These are phyloP conservation scores for Boeremia lycopersici DNA, from an alignment of 2,329 filamentous ascomycete genomes.

Conservation along the genomic window DNA sequence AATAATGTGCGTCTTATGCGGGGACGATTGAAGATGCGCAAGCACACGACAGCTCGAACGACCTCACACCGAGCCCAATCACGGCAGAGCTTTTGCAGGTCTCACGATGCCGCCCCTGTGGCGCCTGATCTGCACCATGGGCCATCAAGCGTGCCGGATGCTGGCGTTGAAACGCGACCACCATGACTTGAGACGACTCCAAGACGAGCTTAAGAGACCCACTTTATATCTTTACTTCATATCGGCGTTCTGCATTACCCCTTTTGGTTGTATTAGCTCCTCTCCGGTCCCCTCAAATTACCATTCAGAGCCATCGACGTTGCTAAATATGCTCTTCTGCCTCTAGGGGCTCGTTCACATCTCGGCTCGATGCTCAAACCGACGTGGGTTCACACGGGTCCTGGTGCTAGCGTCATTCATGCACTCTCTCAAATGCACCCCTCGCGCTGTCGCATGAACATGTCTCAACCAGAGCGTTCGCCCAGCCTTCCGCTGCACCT, in stretches of 20 bases:
- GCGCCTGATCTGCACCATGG: slow-evolving; percentile 31
- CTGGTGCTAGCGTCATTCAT: slow-evolving; percentile 46
- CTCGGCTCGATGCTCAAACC: slow-evolving; percentile 42
- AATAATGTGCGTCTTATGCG: slow-evolving; percentile 23
- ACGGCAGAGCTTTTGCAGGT: slow-evolving; percentile 21
- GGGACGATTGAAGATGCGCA: slow-evolving; percentile 15
- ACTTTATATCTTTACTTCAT: slow-evolving; percentile 31
- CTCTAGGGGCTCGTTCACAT: slow-evolving; percentile 24
- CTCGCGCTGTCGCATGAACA: slow-evolving; percentile 39
- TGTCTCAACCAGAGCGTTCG: slow-evolving; percentile 45
- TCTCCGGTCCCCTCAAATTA: slow-evolving; percentile 16
- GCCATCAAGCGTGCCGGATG: slow-evolving; percentile 26
- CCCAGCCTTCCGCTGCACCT: slow-evolving; percentile 42
- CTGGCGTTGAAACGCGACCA: slow-evolving; percentile 43
- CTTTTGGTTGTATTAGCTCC: slow-evolving; percentile 27
- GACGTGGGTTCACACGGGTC: slow-evolving; percentile 43
- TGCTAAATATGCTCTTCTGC: slow-evolving; percentile 37
- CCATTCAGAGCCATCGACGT: slow-evolving; percentile 22
- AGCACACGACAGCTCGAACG: slow-evolving; percentile 8
- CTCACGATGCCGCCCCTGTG: slow-evolving; percentile 34
- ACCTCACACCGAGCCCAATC: slow-evolving; percentile 18
- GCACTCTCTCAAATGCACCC: slow-evolving; percentile 45
- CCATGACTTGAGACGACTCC: slow-evolving; percentile 43
- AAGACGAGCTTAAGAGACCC: slow-evolving; percentile 34
- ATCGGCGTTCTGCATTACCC: slow-evolving; percentile 21